Base-by-base conservation (phyloP, 2,329 filamentous ascomycete species). In the Phialophora verrucosa region DNA sequence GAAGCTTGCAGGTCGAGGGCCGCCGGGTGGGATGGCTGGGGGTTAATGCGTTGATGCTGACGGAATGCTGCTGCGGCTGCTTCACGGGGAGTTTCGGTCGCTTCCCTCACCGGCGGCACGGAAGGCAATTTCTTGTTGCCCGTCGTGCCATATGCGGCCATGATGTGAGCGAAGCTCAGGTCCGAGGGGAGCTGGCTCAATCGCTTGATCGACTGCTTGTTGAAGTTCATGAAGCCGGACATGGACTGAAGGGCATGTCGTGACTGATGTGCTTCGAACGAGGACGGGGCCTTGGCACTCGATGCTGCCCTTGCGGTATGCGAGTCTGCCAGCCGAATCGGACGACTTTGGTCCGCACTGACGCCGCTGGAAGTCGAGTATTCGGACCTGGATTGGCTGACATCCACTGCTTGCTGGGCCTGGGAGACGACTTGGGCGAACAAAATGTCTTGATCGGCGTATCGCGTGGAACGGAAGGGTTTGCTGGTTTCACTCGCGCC, bases 351-450 rank as follows among this genome's bases (percentile, higher is more conserved):
- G 31, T 57, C 53, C 27, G 60, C 47, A n/a, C 51, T 62, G 25
- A 32, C 10, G 20, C 23, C 20, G 23, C 42, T 35, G 23, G 20
- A n/a, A 35, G 20, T 35, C 17, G 29, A 29, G 17, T 31, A 20
- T 14, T 55, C 25, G 4, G 42, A 54, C 20, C 23, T 54, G 29
- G 32, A 17, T n/a, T 59, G 23, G 42, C 44, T 29, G 27, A 31
- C 66, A 47, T 62, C 54, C 27, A 68, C 44, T 5, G 62, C 49
- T 20, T 62, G 50, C 53, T 54, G 61, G 4, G 66, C 66, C 32
- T 68, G 66, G 3, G 62, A 64, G 23, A 68, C 49, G 44, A 68
- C 62, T 42, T 68, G 62, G 14, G 62, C 66, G 42, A 68, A 68
- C 8, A 38, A 23, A 17, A 68, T 62, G 47, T 62, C 54, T 38